Evolutionary conservation across 257 asterid genomes (phyloP).

Genomic region (Schizonepeta tenuifolia): DNA sequence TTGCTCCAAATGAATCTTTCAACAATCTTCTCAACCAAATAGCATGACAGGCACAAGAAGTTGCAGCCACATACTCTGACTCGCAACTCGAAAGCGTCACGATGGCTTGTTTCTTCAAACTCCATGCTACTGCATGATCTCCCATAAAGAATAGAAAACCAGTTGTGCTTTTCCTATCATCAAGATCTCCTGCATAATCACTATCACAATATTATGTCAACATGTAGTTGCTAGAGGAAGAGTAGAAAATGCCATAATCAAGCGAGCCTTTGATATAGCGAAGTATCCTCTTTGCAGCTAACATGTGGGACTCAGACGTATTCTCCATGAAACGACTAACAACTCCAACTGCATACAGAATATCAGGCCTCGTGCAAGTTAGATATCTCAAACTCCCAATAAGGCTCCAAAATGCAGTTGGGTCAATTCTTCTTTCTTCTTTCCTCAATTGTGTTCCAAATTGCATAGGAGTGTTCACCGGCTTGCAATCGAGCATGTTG

Average conservation of each 20-base stretch:
- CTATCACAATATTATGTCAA: too few relatives aligned
- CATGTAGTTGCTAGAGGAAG: too few relatives aligned
- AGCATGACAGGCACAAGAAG: too few relatives aligned
- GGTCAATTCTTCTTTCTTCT: background rate
- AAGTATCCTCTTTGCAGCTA: too few relatives aligned
- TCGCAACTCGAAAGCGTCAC: background rate
- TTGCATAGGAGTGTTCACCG: background rate
- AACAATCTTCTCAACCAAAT: background rate
- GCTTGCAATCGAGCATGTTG: background rate
- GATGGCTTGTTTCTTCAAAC: background rate
- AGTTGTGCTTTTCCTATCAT: background rate
- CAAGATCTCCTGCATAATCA: too few relatives aligned
- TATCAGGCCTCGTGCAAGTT: too few relatives aligned
- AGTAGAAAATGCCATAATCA: too few relatives aligned
- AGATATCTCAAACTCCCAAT: background rate
- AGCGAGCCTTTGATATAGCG: too few relatives aligned
- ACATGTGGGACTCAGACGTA: too few relatives aligned
- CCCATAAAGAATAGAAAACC: background rate
- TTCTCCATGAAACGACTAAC: too few relatives aligned
- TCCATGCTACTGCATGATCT: background rate
- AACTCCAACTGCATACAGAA: too few relatives aligned
- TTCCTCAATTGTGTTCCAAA: background rate
- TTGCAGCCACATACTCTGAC: background rate
- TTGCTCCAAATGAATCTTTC: background rate
- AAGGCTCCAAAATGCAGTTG: background rate